phyloP scores from a whole-genome alignment of 164 flowering plant species.

The Vitis cinerea region DNA sequence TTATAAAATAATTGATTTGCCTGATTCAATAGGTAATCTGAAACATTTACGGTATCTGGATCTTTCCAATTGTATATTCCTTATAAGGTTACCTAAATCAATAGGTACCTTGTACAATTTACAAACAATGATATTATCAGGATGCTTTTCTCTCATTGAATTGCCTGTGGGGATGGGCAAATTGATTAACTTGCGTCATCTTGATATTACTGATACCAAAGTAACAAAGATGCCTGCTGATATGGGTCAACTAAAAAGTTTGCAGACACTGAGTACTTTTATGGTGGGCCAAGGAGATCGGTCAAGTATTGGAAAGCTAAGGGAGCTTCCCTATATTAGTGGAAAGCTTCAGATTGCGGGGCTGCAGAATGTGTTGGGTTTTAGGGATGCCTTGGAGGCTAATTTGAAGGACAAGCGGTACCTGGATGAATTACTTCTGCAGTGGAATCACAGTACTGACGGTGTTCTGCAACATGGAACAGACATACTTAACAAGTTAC shows the following conservation, averaged over 20 bases:
- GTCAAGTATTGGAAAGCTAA: constrained; percentile 4
- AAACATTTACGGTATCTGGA: constrained; percentile 30
- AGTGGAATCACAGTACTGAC: constrained; percentile 8
- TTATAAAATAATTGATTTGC: constrained; percentile 5
- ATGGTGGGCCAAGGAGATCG: background rate
- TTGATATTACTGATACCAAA: constrained; percentile 5
- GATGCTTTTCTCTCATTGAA: background rate
- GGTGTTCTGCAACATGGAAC: background rate
- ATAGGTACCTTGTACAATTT: background rate
- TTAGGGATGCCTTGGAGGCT: constrained; percentile 15
- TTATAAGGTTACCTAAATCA: constrained; percentile 3
- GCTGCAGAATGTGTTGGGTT: constrained; percentile 14
- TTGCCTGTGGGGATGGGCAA: constrained; percentile 21
- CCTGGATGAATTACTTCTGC: constrained; percentile 7
- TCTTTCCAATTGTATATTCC: constrained; percentile 16
- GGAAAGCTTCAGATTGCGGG: constrained; percentile 6
- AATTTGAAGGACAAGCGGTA: constrained; percentile 12
- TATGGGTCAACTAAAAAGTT: constrained; percentile 12
- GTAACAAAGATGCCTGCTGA: constrained; percentile 12
- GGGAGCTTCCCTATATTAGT: background rate
- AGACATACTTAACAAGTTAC: constrained; percentile 4
- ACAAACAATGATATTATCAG: background rate
- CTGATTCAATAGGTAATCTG: constrained; percentile 21
- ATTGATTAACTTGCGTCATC: constrained; percentile 22
- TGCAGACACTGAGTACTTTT: constrained; percentile 5